Conservation (phyloP, 2,329 filamentous ascomycete genomes). For the Rhytidhysteron rufulum region DNA sequence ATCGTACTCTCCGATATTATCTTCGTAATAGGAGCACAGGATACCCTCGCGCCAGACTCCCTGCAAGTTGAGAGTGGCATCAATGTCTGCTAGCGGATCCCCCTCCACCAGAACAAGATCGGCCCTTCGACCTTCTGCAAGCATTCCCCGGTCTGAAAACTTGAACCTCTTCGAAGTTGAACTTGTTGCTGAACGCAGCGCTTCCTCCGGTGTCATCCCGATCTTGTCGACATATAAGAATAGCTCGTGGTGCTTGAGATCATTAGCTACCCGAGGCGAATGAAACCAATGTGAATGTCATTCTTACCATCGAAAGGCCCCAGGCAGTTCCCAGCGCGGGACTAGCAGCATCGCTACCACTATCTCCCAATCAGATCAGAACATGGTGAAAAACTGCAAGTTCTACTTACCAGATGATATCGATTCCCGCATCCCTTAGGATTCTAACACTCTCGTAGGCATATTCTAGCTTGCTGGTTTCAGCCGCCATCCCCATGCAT, state of each 20-base stretch:
- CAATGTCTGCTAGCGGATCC: slow-evolving; percentile 40
- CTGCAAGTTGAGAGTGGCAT: slow-evolving; percentile 38
- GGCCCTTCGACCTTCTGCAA: slow-evolving; percentile 38
- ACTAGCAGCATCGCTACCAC: slow-evolving; percentile 42
- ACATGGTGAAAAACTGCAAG: slow-evolving; percentile 3
- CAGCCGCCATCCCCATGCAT: slow-evolving; percentile 38
- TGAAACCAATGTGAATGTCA: too few relatives aligned
- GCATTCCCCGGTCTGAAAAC: slow-evolving; percentile 38
- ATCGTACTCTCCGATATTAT: not conserved
- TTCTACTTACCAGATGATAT: slow-evolving; percentile 37
- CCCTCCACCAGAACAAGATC: slow-evolving; percentile 44
- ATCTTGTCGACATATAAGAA: slow-evolving; percentile 39
- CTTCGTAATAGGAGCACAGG: slow-evolving; percentile 21
- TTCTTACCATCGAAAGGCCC: slow-evolving; percentile 37
- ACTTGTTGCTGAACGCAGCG: slow-evolving; percentile 39
- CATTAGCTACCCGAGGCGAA: too few relatives aligned
- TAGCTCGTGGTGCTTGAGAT: slow-evolving; percentile 44
- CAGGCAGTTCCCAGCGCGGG: slow-evolving; percentile 43
- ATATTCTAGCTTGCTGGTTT: slow-evolving; percentile 33
- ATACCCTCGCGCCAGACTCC: slow-evolving; percentile 42
- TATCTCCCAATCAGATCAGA: slow-evolving; percentile 7
- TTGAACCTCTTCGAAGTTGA: slow-evolving; percentile 38
- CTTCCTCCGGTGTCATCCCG: slow-evolving; percentile 42
- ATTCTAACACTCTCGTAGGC: slow-evolving; percentile 40
- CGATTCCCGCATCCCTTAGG: slow-evolving; percentile 37